phyloP scores from a whole-genome alignment of 1,284 basidiomycete genomes.

The Chiua sp. region DNA sequence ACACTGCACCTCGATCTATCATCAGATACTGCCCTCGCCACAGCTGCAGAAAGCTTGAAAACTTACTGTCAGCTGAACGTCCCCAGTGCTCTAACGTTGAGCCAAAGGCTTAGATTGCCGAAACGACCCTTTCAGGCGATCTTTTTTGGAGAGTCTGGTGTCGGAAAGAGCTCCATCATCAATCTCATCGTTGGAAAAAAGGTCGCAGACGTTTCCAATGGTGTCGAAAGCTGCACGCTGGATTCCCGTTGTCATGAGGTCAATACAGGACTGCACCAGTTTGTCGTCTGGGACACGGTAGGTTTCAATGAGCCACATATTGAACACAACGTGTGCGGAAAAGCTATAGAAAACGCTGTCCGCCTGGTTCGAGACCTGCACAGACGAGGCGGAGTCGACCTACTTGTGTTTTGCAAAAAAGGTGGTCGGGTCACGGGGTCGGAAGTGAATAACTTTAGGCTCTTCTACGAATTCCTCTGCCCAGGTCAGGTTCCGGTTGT shows the following conservation, averaged over 20 bases:
- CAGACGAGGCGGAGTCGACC: constrained; percentile 36
- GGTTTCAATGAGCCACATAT: constrained; percentile 26
- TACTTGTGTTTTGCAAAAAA: constrained; percentile 45
- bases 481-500: constrained; percentile 43
- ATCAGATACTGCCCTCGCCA: not conserved
- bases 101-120: constrained; percentile 20
- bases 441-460: constrained; percentile 35
- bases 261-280: constrained; percentile 22
- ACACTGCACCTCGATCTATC: constrained; percentile 22
- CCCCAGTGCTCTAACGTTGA: constrained; percentile 14
- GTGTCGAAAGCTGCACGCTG: constrained; percentile 28
- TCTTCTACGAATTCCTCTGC: constrained; percentile 43
- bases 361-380: constrained; percentile 38
- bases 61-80: constrained; percentile 17
- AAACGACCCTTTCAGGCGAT: constrained; percentile 21
- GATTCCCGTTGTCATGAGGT: constrained; percentile 21
- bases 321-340: constrained; percentile 15
- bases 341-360: constrained; percentile 41
- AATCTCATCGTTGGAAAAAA: constrained; percentile 26
- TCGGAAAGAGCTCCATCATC: constrained; percentile 36
- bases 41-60: constrained; percentile 12
- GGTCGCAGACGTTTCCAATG: constrained; percentile 20
- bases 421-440: constrained; percentile 32
- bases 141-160: constrained; percentile 36
- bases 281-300: constrained; percentile 44